A percentile compares a stretch with the other conserved stretches of the same genome.
phyloP scores from a whole-genome alignment of 495 filamentous ascomycete genomes.

The Emericellopsis terricola region DNA sequence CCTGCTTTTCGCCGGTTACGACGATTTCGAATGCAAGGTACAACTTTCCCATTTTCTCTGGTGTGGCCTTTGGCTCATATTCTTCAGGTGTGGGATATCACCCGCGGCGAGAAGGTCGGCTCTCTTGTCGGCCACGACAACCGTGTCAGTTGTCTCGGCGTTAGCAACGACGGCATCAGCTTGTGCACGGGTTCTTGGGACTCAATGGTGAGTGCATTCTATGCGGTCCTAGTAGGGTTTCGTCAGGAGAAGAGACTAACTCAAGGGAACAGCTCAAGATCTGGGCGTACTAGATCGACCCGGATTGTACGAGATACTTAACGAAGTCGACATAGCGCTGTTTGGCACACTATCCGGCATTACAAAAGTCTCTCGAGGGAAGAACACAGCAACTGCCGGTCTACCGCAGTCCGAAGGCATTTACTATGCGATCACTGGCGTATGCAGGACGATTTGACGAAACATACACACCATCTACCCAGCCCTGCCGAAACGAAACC shows the following conservation, averaged over 20 bases:
- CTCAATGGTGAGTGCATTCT: conserved; percentile 65
- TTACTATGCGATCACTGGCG: conserved; percentile 26
- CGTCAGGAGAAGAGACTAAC: neutral
- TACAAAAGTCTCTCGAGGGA: too few relatives aligned
- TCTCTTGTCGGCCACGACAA: conserved; percentile 95
- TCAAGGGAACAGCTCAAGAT: conserved; percentile 51
- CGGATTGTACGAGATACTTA: too few relatives aligned
- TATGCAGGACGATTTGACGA: conserved; percentile 38
- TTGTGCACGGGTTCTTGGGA: conserved; percentile 99
- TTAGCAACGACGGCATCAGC: conserved; percentile 98
- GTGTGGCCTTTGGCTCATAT: neutral
- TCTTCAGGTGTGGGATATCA: conserved; percentile 84
- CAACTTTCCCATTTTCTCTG: conserved; percentile 6
- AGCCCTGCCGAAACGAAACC: neutral
- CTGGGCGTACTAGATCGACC: conserved; percentile 60
- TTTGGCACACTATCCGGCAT: too few relatives aligned
- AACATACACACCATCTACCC: conserved; percentile 19
- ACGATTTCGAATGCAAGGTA: conserved; percentile 99
- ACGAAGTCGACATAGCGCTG: neutral
- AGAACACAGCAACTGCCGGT: too few relatives aligned
- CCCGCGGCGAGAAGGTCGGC: conserved; percentile 91
- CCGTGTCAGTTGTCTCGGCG: conserved; percentile 92
- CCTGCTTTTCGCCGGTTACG: conserved; percentile 91
- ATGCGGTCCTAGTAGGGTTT: too few relatives aligned
- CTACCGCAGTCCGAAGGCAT: too few relatives aligned